Evolutionary conservation across 2,329 filamentous ascomycete genomes (phyloP), one percentile per base, ranked within the genome.

Genomic region (Beauveria pseudobassiana): DNA sequence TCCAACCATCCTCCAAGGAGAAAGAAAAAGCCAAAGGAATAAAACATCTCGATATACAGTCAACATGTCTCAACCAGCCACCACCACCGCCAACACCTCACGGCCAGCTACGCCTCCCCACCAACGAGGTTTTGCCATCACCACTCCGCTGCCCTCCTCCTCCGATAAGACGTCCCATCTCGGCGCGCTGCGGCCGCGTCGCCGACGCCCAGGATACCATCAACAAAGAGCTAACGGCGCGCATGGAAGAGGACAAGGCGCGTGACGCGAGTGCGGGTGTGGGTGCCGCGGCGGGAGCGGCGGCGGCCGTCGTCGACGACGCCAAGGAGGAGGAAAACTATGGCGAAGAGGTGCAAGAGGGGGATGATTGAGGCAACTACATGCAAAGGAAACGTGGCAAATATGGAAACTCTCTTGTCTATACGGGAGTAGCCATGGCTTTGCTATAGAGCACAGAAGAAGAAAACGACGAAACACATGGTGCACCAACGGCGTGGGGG

Each of bases 341-440:
- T 71, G 92, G 91, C 53, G 92, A 96, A 73, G 91, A 96, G 72
- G 83, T 87, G 14, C 86, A 87, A 55, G 87, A 89, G 48, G 87
- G 89, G 61, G 83, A 83, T 40, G 72, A 74, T 28, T 73, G 67
- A 71, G 38, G 20, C 8, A 63, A 61, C 10, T 4, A 56, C 28
- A 38, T 38, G 34, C n/a, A 14, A 24, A 14, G 7, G 9, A 28
- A 46, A 28, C 5, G 24, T 38, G 51, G n/a, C 50, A 42, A 42
- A 14, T 8, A 30, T 22, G 18, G 16, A 16, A 38, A 38, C 14
- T 38, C 34, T 14, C 14, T 38, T 16, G 5, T 16, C 34, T 38
- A 16, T 16, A 5, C 12, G 14, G n/a, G 54, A 38, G 26, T 40
- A 57, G 43, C 42, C 48, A 38, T 46, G 57, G 34, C 45, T 52